phyloP scores from a whole-genome alignment of 2,329 filamentous ascomycete genomes.

The Pyrenophora teres region DNA sequence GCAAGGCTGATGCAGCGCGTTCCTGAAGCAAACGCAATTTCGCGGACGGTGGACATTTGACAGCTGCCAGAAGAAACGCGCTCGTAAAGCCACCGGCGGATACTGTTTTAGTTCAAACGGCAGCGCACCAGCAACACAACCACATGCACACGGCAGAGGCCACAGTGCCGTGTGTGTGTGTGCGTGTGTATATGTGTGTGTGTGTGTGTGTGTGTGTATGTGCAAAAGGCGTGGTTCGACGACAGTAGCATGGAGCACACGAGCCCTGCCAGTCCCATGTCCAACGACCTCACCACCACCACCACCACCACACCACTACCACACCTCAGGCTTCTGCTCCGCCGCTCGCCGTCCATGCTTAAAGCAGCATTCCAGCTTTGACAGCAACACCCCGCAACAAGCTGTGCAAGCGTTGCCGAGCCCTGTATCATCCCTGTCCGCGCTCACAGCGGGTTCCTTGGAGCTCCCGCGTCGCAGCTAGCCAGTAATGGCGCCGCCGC shows the following conservation, averaged over 20 bases:
- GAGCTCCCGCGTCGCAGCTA: conserved; percentile 43
- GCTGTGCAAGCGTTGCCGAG: conserved; percentile 49
- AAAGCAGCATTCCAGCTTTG: conserved; percentile 35
- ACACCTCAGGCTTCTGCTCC: conserved; percentile 13
- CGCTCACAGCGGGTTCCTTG: conserved; percentile 44
- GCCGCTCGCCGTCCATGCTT: conserved; percentile 29
- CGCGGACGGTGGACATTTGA: conserved; percentile 43
- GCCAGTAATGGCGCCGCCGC: conserved; percentile 45
- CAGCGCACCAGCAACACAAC: background rate
- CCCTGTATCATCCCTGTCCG: conserved; percentile 41
- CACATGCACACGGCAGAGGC: too few relatives aligned
- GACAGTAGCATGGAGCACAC: conserved; percentile 32
- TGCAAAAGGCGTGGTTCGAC: conserved; percentile 31
- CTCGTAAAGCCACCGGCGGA: conserved; percentile 29
- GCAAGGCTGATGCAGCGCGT: conserved; percentile 48
- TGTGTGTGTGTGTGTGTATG: conserved; percentile 10
- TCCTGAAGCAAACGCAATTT: conserved; percentile 52
- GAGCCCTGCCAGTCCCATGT: conserved; percentile 19
- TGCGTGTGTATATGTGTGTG: background rate
- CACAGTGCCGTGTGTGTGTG: background rate
- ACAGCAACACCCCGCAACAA: conserved; percentile 47
- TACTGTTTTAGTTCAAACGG: background rate
- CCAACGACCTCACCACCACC: conserved; percentile 17
- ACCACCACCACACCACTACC: conserved; percentile 11
- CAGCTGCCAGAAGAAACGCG: conserved; percentile 34